Evolutionary conservation across 306 rosid genomes (phyloP).

Genomic region (Citrullus amarus): DNA sequence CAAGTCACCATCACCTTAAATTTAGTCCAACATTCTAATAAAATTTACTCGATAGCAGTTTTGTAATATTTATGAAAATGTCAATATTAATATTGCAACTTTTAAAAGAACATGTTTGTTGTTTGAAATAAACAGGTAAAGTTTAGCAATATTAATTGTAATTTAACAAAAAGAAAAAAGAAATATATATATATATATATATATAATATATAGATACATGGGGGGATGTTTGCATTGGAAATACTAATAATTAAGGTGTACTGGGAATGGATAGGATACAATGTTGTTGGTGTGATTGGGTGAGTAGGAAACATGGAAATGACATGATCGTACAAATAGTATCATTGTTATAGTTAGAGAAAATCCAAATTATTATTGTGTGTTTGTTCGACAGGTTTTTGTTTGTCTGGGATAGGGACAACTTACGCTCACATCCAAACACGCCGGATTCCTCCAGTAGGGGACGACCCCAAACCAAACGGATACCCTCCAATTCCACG

Average conservation of each 20-base stretch:
- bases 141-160: no score
- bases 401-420: conserved; percentile 2
- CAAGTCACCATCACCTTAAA: no score
- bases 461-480: neutral
- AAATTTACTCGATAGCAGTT: no score
- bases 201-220: no score
- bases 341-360: neutral
- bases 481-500: neutral
- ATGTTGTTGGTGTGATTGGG: neutral
- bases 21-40: no score
- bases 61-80: no score
- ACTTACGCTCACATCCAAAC: neutral
- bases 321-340: neutral
- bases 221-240: neutral
- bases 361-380: neutral
- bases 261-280: neutral
- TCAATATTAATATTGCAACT: no score
- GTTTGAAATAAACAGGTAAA: no score
- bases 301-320: neutral
- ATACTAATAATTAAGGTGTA: neutral
- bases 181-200: no score
- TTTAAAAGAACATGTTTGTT: no score
- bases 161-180: no score
- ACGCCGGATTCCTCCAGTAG: neutral
- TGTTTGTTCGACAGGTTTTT: neutral